Evolutionary conservation across 2,329 filamentous ascomycete genomes (phyloP).

Genomic region (Aspergillus caelatus): DNA sequence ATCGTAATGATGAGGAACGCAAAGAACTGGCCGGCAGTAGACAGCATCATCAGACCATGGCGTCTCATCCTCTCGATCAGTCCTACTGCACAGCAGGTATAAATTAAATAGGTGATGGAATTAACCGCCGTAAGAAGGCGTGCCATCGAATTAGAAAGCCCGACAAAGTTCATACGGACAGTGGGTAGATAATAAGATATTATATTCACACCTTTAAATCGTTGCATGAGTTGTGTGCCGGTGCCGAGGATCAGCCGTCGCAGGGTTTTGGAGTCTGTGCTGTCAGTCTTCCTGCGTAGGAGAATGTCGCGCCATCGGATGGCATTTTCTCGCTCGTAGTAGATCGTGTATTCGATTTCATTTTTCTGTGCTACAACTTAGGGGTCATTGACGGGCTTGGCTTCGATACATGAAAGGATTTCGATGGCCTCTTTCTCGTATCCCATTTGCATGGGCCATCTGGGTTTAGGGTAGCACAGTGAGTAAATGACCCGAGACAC

Average conservation of each 20-base stretch:
- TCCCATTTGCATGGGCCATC: slow-evolving; percentile 47
- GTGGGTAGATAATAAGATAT: slow-evolving; percentile 58
- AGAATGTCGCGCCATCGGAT: no score
- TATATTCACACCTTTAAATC: slow-evolving; percentile 46
- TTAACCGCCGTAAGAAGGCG: slow-evolving; percentile 61
- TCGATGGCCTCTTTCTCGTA: slow-evolving; percentile 40
- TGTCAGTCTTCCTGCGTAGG: slow-evolving; percentile 31
- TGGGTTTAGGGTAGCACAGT: no score
- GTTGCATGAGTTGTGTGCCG: slow-evolving; percentile 58
- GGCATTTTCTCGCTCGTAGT: no score
- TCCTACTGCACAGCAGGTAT: slow-evolving; percentile 51
- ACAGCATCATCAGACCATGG: slow-evolving; percentile 62
- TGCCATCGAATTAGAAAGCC: slow-evolving; percentile 48
- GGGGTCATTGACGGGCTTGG: no score
- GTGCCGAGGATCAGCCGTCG: slow-evolving; percentile 56
- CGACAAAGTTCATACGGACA: slow-evolving; percentile 51
- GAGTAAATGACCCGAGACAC: no score
- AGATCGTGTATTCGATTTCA: no score
- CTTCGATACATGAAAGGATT: no score
- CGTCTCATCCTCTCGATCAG: no score
- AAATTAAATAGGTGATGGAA: slow-evolving; percentile 52
- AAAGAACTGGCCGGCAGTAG: slow-evolving; percentile 53
- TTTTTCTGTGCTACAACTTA: no score
- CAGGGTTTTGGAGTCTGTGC: slow-evolving; percentile 45
- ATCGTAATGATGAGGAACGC: slow-evolving; percentile 57